These are phyloP conservation scores for Polytrichum commune DNA, from an alignment of 225 moss, liverwort and hornwort genomes.

Conservation along the genomic window DNA sequence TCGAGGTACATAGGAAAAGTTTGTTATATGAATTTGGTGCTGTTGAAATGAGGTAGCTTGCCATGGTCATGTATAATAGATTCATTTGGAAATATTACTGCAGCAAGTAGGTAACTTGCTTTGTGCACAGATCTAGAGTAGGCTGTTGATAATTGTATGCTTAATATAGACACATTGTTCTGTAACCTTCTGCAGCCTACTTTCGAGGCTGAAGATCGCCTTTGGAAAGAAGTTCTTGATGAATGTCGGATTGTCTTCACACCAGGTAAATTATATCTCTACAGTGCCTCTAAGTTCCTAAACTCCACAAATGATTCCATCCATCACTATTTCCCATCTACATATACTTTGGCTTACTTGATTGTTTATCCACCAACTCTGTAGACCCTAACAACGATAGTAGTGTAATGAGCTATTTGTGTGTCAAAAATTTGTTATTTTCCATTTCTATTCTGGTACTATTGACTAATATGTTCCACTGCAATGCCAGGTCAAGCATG, in stretches of 20 bases:
- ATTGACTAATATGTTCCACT: background rate
- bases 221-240: conserved; percentile 88
- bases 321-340: too few species aligned
- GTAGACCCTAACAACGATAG: background rate
- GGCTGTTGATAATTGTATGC: background rate
- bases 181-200: conserved; percentile 53
- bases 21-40: too few species aligned
- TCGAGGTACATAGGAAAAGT: conserved; percentile 48
- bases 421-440: background rate
- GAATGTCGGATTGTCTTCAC: conserved; percentile 80
- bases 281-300: too few species aligned
- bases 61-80: too few species aligned
- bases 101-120: too few species aligned
- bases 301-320: too few species aligned
- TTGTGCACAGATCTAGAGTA: background rate
- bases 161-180: background rate
- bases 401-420: background rate
- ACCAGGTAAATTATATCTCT: conserved; percentile 39
- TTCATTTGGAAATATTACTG: too few species aligned
- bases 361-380: too few species aligned
- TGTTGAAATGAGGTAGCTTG: too few species aligned
- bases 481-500: conserved; percentile 71
- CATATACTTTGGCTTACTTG: too few species aligned
- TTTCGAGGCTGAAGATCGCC: conserved; percentile 74
- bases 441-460: background rate